Percentiles rank a stretch among this genome's conserved stretches.
Evolutionary conservation across 1,139 yeast species (phyloP).

Genomic region (Lodderomyces margitis): DNA sequence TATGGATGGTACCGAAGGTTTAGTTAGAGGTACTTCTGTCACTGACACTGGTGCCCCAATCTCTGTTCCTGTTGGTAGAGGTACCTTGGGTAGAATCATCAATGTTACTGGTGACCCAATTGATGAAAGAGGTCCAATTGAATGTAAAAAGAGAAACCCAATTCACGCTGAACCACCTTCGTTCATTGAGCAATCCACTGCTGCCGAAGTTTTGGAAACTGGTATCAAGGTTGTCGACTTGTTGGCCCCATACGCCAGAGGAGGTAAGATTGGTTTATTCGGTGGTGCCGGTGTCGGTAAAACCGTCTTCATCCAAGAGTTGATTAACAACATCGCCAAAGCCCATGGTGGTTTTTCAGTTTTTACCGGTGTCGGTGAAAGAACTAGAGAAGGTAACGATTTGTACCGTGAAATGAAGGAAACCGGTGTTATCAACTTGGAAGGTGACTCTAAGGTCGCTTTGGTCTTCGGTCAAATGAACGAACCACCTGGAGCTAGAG

Average conservation of each 20-base stretch:
- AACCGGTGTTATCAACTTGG: conserved; percentile 99
- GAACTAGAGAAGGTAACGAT: conserved; percentile 99
- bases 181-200: conserved; percentile 94
- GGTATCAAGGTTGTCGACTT: conserved; percentile 99
- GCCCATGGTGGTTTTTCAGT: conserved; percentile 99
- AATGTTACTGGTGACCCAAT: conserved; percentile 99
- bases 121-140: conserved; percentile 99
- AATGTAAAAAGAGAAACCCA: conserved; percentile 89
- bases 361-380: conserved; percentile 99
- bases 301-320: conserved; percentile 99
- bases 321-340: conserved; percentile 99
- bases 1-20: conserved; percentile 99
- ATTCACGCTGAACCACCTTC: conserved; percentile 98
- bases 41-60: conserved; percentile 97
- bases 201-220: conserved; percentile 97
- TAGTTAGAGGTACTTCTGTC: conserved; percentile 94
- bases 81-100: conserved; percentile 97
- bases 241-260: conserved; percentile 99
- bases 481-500: conserved; percentile 99
- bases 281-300: conserved; percentile 99
- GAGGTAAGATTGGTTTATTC: conserved; percentile 99
- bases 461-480: conserved; percentile 99
- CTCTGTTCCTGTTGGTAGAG: conserved; percentile 98
- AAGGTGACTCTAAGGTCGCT: conserved; percentile 99
- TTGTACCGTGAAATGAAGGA: conserved; percentile 99